Evolutionary conservation across 2,329 filamentous ascomycete species (phyloP).

Genomic region (Monilinia polystroma): DNA sequence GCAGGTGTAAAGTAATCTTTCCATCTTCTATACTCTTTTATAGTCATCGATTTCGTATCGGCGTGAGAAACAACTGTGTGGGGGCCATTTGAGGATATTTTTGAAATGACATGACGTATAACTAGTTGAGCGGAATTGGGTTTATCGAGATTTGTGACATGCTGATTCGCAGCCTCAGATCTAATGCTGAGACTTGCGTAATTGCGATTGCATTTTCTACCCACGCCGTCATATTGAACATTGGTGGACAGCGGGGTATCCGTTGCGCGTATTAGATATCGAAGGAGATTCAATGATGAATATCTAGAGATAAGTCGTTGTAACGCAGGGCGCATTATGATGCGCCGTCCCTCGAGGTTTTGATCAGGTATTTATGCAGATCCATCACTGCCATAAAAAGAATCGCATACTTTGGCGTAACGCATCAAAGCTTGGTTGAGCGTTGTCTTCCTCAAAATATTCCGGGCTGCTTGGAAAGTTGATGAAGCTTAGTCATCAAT

Average conservation of each 20-base stretch:
- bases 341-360: constrained; percentile 17
- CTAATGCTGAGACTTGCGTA: not conserved
- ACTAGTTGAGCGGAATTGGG: not conserved
- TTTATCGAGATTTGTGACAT: not conserved
- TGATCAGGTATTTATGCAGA: constrained; percentile 1
- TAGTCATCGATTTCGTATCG: constrained; percentile 8
- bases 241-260: constrained; percentile 13
- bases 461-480: not conserved
- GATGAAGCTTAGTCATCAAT: constrained; percentile 29
- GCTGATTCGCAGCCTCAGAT: not conserved
- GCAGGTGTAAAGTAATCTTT: constrained; percentile 21
- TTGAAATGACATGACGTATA: constrained; percentile 7
- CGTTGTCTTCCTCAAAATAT: constrained; percentile 11
- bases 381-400: constrained; percentile 16
- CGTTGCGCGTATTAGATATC: constrained; percentile 28
- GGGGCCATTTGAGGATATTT: not conserved
- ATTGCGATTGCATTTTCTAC: constrained; percentile 11
- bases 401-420: constrained; percentile 11
- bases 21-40: constrained; percentile 25
- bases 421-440: not conserved
- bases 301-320: constrained; percentile 38
- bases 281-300: constrained; percentile 35
- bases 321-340: constrained; percentile 31
- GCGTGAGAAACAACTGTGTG: not conserved
- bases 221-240: not conserved